Evolutionary conservation across 164 flowering plant genomes (phyloP), one percentile per base, ranked within the genome.

Genomic region (Annona cherimola): DNA sequence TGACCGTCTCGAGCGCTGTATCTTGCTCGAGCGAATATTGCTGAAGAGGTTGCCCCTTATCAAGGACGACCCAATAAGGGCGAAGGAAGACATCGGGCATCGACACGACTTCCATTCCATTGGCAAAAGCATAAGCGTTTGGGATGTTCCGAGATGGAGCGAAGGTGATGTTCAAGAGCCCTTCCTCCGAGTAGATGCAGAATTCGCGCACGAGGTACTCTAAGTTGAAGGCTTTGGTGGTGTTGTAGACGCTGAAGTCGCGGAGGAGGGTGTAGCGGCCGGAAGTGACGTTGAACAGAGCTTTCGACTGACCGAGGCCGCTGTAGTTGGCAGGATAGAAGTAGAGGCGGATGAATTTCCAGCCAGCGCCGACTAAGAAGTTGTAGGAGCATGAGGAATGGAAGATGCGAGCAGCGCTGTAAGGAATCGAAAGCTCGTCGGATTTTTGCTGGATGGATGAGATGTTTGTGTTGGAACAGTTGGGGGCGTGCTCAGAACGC

Each of bases 71-170:
- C 12, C 78, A 83, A 42, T 76, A 81, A 3, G 43, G 68, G n/a
- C 75, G 68, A 63, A 67, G 74, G 76, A 90, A 95, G 12, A 93
- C 79, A 64, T 91, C 88, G 20, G 98, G 97, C 85, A 88, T 87
- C 0, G 99, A 90, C 39, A 89, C 77, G 61, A 91, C 76, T 84
- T 95, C 98, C 74, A 95, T 91, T 77, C 99, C 99, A 78, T 95
- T 95, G 14, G 93, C 90, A 77, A 90, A 93, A 0, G 99, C 99
- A 75, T 85, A 95, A 0, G 86, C 74, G 44, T 74, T 79, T 1
- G 74, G 71, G 41, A 71, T 80, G 43, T 77, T 66, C 41, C 67
- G 55, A 18, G 80, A 74, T 2, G 86, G 98, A 45, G 69, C 81
- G 76, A 86, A 86, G 2, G 83, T 82, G 71, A 87, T 69, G 44